Conservation (phyloP, 192 early-diverging fungal genomes). For the Lobosporangium transversale region DNA sequence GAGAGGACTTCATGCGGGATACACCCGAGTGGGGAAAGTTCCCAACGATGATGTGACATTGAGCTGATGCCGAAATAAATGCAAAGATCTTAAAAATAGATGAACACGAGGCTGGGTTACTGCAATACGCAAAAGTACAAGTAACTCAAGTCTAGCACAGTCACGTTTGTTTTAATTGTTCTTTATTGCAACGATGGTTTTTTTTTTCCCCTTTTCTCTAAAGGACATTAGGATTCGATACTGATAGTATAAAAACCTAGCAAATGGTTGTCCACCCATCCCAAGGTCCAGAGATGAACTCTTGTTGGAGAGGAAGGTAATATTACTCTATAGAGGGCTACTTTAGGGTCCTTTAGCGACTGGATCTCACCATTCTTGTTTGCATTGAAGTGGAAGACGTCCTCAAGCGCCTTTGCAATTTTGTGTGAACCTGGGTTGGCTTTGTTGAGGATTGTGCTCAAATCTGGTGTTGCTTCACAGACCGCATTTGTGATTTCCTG, state of each 20-base stretch:
- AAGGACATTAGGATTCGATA: conserved; percentile 23
- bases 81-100: too few species aligned
- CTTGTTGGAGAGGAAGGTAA: conserved; percentile 14
- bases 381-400: conserved; percentile 14
- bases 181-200: too few species aligned
- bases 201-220: too few species aligned
- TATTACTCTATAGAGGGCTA: conserved; percentile 29
- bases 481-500: background rate
- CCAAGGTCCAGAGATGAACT: conserved; percentile 41
- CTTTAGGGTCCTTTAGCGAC: background rate
- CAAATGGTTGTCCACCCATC: conserved; percentile 34
- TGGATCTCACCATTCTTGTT: too few species aligned
- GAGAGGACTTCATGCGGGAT: conserved; percentile 47
- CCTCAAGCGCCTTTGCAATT: conserved; percentile 9
- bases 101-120: too few species aligned
- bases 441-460: background rate
- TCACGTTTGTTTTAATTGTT: too few species aligned
- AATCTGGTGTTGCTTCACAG: conserved; percentile 11
- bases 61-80: too few species aligned
- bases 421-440: conserved; percentile 25
- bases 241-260: conserved; percentile 39
- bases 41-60: conserved; percentile 51
- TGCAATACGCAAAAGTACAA: too few species aligned
- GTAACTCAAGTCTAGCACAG: too few species aligned
- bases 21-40: conserved; percentile 23